Evolutionary conservation across 192 early-diverging fungal species (phyloP).

Genomic region (Dissophora globulifera): DNA sequence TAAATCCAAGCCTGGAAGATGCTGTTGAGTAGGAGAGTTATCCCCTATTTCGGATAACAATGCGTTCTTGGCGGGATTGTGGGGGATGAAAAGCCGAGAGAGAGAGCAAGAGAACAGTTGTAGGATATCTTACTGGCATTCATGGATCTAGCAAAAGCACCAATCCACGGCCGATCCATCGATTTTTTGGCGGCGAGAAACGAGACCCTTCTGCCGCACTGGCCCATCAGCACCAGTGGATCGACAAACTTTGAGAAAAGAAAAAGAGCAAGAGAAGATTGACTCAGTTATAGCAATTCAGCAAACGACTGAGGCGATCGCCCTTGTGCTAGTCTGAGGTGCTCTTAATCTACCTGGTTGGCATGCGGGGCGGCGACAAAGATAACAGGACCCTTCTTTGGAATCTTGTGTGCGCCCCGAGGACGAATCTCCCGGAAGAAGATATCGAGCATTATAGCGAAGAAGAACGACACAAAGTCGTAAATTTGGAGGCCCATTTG

Average conservation of each 20-base stretch:
- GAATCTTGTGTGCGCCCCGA: slow-evolving; percentile 85
- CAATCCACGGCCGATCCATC: slow-evolving; percentile 88
- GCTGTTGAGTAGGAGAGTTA: too few relatives aligned
- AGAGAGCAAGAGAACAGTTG: not conserved
- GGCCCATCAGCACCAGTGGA: slow-evolving; percentile 87
- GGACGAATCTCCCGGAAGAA: slow-evolving; percentile 93
- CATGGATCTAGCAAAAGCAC: slow-evolving; percentile 78
- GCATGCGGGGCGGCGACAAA: slow-evolving; percentile 89
- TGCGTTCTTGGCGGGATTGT: too few relatives aligned
- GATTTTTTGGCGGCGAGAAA: slow-evolving; percentile 88
- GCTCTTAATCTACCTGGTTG: slow-evolving; percentile 65
- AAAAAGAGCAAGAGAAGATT: too few relatives aligned
- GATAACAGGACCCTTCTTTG: slow-evolving; percentile 88
- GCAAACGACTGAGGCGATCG: too few relatives aligned
- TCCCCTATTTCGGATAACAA: too few relatives aligned
- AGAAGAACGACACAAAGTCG: slow-evolving; percentile 75
- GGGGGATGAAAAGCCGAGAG: too few relatives aligned
- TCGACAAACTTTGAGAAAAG: slow-evolving; percentile 85
- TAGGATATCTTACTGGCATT: slow-evolving; percentile 74
- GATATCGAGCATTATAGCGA: slow-evolving; percentile 73
- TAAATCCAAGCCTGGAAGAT: too few relatives aligned
- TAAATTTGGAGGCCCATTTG: slow-evolving; percentile 68
- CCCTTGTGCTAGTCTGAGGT: too few relatives aligned
- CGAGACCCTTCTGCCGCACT: slow-evolving; percentile 79
- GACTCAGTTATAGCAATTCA: too few relatives aligned